Evolutionary conservation across 805 yeast genomes (phyloP), one percentile per base, ranked within the genome.

Genomic region (Yarrowia alimentaria): DNA sequence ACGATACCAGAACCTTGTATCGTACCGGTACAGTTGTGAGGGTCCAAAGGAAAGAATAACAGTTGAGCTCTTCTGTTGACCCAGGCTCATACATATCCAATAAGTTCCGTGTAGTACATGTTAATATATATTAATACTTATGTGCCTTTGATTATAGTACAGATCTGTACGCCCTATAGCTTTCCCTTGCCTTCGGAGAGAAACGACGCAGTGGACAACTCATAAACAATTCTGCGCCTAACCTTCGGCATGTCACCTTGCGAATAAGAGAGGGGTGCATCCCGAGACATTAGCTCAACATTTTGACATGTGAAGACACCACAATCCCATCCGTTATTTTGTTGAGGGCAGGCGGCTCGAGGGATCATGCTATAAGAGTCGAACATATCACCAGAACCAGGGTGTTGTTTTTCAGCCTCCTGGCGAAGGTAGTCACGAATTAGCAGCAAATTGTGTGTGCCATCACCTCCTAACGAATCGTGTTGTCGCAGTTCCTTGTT

Each of bases 281-380:
- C 76, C 26, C 77, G 68, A 0, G 90, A 68, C 32, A 87, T 59
- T 37, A 75, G 81, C 40, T 79, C 76, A 1, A 85, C 86, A 38
- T 81, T 83, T 51, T 89, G 78, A 64, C 97, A 84, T 2, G 94
- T 77, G 61, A 90, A 93, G 2, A 91, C 95, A 6, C 99, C 99
- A 70, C 99, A 93, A 65, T 93, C 99, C 58, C 64, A 86, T 0
- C 97, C 97, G 62, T 93, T 93, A 20, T 74, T 70, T 63, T 93
- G 99, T 57, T 83, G 86, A 1, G 99, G 98, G 33, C 90, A 74
- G n/a, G 67, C 62, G 2, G 64, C 55, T 3, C 63, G 35, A 29
- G 60, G 32, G 11, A 34, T 32, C 14, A 68, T 69, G 26, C 62
- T 55, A 6, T 72, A 72, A 10, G 64, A 31, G 4, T 52, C 59